A percentile compares a stretch with the other conserved stretches of the same genome.
phyloP scores from a whole-genome alignment of 352 stramenopile species.

The Pythium dissotocum region DNA sequence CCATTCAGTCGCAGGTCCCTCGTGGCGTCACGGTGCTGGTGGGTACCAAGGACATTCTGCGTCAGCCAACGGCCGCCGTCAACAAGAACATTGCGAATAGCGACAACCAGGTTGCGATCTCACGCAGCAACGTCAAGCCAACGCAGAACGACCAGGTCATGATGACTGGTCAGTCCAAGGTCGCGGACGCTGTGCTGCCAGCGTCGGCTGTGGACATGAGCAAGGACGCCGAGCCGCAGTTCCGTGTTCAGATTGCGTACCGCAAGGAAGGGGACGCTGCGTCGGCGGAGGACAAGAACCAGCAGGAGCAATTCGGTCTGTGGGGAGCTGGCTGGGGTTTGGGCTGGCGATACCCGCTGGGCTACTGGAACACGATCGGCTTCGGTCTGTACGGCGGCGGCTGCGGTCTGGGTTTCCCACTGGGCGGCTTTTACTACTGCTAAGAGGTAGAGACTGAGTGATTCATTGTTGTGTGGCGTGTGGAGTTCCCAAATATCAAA shows the following conservation, averaged over 20 bases:
- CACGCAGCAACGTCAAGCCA: conserved; percentile 5
- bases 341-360: too few species aligned
- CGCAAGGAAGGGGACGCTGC: too few species aligned
- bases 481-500: neutral
- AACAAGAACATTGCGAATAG: conserved; percentile 29
- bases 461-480: neutral
- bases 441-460: neutral
- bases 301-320: too few species aligned
- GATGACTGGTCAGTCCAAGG: neutral
- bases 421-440: neutral
- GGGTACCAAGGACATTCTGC: conserved; percentile 27
- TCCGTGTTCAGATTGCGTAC: too few species aligned
- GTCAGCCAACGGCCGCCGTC: conserved; percentile 15
- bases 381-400: neutral
- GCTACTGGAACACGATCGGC: too few species aligned
- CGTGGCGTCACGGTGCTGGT: conserved; percentile 13
- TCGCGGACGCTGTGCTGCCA: neutral
- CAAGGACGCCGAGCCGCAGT: too few species aligned
- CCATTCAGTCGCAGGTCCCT: conserved; percentile 19
- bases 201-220: neutral
- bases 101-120: conserved; percentile 22
- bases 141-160: conserved; percentile 12
- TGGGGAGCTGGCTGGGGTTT: too few species aligned
- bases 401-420: neutral
- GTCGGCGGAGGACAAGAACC: too few species aligned